Evolutionary conservation across 495 filamentous ascomycete genomes (phyloP).

Genomic region (Chaetomidium leptoderma): DNA sequence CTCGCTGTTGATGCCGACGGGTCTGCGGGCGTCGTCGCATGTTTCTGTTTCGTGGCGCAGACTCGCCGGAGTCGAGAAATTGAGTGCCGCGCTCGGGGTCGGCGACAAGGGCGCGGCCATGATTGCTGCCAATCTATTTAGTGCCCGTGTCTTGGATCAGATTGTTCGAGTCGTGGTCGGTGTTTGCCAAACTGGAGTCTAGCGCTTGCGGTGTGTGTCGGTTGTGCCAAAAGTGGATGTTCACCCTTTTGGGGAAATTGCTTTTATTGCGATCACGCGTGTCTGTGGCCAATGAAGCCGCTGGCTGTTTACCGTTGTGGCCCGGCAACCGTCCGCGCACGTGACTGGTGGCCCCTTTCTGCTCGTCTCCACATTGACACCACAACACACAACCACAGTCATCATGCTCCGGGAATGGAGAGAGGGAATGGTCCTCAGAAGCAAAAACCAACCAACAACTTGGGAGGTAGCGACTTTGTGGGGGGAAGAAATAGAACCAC

Average conservation of each 20-base stretch:
- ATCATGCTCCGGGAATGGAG: too few relatives aligned
- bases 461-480: too few relatives aligned
- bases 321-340: constrained; percentile 20
- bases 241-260: constrained; percentile 21
- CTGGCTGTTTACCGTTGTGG: constrained; percentile 26
- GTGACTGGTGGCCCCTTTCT: not conserved
- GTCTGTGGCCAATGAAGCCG: constrained; percentile 12
- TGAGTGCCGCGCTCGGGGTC: constrained; percentile 34
- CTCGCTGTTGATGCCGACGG: constrained; percentile 19
- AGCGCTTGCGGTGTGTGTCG: constrained; percentile 2
- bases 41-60: constrained; percentile 25
- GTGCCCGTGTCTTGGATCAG: not conserved
- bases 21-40: constrained; percentile 29
- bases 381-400: too few relatives aligned
- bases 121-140: not conserved
- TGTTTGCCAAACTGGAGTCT: constrained; percentile 1
- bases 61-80: constrained; percentile 33
- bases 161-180: not conserved
- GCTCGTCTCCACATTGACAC: not conserved
- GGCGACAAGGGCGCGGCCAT: constrained; percentile 41
- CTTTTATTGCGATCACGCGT: constrained; percentile 14
- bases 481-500: too few relatives aligned
- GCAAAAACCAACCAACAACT: too few relatives aligned
- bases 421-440: too few relatives aligned
- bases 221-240: not conserved